Conservation (phyloP, 495 filamentous ascomycete genomes). For the Thozetella sp. region DNA sequence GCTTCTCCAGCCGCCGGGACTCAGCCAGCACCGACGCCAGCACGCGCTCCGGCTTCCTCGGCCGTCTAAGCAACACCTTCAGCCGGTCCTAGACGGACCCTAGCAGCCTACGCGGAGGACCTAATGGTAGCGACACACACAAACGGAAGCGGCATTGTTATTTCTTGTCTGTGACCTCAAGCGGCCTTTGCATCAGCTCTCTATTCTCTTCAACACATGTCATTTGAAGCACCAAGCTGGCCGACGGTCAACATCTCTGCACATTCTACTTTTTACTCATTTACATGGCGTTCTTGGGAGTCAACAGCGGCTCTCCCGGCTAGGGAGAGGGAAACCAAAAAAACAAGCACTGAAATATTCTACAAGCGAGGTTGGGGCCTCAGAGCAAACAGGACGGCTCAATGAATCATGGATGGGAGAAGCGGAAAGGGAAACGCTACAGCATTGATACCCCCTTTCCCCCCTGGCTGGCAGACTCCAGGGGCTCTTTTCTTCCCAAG, state of each 20-base stretch:
- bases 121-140: background rate
- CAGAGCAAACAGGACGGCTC: constrained; percentile 24
- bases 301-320: background rate
- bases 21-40: constrained; percentile 27
- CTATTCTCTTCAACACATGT: too few species aligned
- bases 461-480: constrained; percentile 23
- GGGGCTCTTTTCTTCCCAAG: constrained; percentile 7
- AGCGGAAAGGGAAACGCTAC: constrained; percentile 2
- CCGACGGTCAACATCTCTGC: too few species aligned
- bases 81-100: constrained; percentile 5
- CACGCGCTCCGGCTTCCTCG: constrained; percentile 21
- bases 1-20: constrained; percentile 28
- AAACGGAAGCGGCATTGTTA: background rate
- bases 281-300: background rate
- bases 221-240: too few species aligned
- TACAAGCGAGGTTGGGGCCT: constrained; percentile 15
- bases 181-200: background rate
- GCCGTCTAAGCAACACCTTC: constrained; percentile 19
- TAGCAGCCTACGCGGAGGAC: background rate
- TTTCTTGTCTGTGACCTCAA: background rate
- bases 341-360: background rate
- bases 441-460: constrained; percentile 4
- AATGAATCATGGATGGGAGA: constrained; percentile 9
- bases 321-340: background rate
- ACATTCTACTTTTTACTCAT: too few species aligned